Evolutionary conservation across 305 asterid genomes (phyloP), one percentile per base, ranked within the genome.

Genomic region (Solanum hybrid): DNA sequence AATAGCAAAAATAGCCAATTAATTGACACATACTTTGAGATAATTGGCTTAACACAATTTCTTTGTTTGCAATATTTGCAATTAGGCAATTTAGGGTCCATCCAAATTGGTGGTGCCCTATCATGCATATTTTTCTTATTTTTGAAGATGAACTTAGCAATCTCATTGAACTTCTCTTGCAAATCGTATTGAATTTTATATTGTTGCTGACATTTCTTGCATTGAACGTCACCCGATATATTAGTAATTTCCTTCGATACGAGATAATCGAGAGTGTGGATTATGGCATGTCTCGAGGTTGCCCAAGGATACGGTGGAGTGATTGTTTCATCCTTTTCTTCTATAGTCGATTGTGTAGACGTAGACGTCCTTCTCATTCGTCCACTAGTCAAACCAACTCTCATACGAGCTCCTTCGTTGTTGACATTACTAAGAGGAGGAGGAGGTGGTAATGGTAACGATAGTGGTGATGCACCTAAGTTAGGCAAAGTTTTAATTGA

Each of bases 1-100:
- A 93, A 26, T 1, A 92, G 81, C 91, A 93, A 42, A 69, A 93
- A 93, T 12, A 93, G 77, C 94, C 93, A 92, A 29, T 92, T 92
- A n/a, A 92, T 92, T 4, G 85, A 40, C 73, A 66, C 90, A 89
- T 88, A 81, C 86, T 91, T 76, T n/a, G 78, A 6, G 69, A 81
- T 1, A 35, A 91, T 15, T 12, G 94, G 94, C 90, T 91, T 93
- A 88, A 78, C 91, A 82, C 93, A 87, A 36, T 86, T 89, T 4
- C 13, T 82, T 87, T 93, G 92, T 15, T 81, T 42, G 86, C 94
- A 93, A 84, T 56, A 89, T 6, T 77, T 27, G 93, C 94, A 93
- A 34, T 75, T 85, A 14, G 92, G 92, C 11, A 89, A 90, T 32
- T 15, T 31, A 36, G 93, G 93, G 5, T 81, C 80, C 91, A 69